These are phyloP conservation scores for Starmerella geochares DNA, from an alignment of 805 yeast genomes.

Conservation along the genomic window DNA sequence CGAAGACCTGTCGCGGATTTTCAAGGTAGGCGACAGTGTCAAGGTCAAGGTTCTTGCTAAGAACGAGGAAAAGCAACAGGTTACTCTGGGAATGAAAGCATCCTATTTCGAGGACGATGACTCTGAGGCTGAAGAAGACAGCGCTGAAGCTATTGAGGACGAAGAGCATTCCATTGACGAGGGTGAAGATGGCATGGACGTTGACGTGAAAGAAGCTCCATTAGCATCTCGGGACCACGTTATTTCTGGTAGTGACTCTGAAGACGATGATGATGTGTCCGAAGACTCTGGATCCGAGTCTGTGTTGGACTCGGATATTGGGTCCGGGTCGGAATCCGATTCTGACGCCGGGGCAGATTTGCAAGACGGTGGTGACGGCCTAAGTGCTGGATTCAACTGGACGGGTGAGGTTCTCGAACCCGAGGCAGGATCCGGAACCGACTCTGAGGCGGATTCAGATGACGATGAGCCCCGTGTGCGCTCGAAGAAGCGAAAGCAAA, in stretches of 20 bases:
- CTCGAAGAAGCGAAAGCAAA: conserved; percentile 34
- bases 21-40: conserved; percentile 83
- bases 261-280: conserved; percentile 28
- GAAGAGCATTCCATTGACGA: conserved; percentile 14
- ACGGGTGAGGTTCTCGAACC: conserved; percentile 60
- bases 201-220: not conserved
- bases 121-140: conserved; percentile 30
- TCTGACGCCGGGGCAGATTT: conserved; percentile 38
- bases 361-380: conserved; percentile 38
- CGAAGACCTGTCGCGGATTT: conserved; percentile 51
- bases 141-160: conserved; percentile 20
- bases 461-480: conserved; percentile 31
- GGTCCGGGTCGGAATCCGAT: conserved; percentile 43
- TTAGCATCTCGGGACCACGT: conserved; percentile 9
- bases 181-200: conserved; percentile 12
- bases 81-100: conserved; percentile 90
- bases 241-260: conserved; percentile 16
- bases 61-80: conserved; percentile 55
- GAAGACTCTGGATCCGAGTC: conserved; percentile 38
- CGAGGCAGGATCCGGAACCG: conserved; percentile 34
- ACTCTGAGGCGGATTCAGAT: conserved; percentile 42
- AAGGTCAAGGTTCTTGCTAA: conserved; percentile 67
- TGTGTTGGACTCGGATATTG: conserved; percentile 17
- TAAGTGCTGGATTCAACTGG: conserved; percentile 91
- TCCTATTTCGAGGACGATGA: conserved; percentile 53